Evolutionary conservation across 1,139 yeast genomes (phyloP), one percentile per base, ranked within the genome.

Genomic region (Magnusiomyces tetraspermus): DNA sequence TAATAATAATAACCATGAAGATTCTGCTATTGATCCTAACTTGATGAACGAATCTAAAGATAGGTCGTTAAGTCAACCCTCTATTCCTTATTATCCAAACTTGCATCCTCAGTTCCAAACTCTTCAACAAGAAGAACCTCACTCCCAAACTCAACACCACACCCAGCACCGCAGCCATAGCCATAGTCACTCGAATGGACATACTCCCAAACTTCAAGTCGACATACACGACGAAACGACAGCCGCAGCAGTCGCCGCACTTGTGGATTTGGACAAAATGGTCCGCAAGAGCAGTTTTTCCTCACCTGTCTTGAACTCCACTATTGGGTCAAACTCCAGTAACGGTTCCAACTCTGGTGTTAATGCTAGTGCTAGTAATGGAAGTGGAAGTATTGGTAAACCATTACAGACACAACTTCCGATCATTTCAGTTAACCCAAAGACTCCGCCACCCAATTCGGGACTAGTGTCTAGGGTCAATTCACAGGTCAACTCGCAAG

Each of bases 181-280:
- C 40, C 22, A 33, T 6, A 5, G 42, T 11, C 31, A 49, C 24
- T 10, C 22, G 40, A 33, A 23, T 42, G 26, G 45, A 38, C 46
- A 46, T 37, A 48, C 37, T n/a, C 40, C 17, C 41, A 13, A 36
- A 26, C 33, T 23, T 17, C 46, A 40, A 31, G 40, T 37, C 10
- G 46, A 17, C 28, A 26, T 31, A 15, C 28, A 45, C 10, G 40
- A 13, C 28, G 48, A 31, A 10, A 46, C 42, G 3, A 17, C 30
- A 17, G 48, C 47, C 30, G 53, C 48, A 41, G 46, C 33, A n/a
- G 30, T 30, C 23, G 48, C 48, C 46, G 36, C 36, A 13, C n/a
- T 49, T 42, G 41, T 52, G 46, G 42, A 21, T 15, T 21, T 38
- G 24, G 42, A 38, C 24, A 38, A 38, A 15, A 38, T 17, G 24